These are phyloP conservation scores for Yamadazyma aaseri DNA, from an alignment of 1,139 yeast genomes.

Conservation along the genomic window DNA sequence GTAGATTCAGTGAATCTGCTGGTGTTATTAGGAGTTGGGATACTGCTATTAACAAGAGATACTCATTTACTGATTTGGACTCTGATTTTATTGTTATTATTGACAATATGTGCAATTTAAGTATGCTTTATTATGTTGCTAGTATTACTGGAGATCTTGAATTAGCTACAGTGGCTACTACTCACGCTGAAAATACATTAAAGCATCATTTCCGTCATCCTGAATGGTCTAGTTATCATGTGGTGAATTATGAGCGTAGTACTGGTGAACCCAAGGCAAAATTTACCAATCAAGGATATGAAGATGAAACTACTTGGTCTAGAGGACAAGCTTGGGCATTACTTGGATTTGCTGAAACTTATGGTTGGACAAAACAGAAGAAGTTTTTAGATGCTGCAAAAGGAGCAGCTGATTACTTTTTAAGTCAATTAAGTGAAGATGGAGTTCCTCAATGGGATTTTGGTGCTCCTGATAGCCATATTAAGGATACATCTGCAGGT, in stretches of 20 bases:
- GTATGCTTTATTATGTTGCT: slow-evolving; percentile 24
- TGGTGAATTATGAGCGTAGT: slow-evolving; percentile 20
- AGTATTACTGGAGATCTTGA: slow-evolving; percentile 21
- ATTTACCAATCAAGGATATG: slow-evolving; percentile 25
- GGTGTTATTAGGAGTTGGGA: slow-evolving; percentile 27
- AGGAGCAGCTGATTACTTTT: slow-evolving; percentile 18
- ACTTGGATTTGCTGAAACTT: slow-evolving; percentile 22
- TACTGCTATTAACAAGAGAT: slow-evolving; percentile 13
- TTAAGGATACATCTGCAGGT: slow-evolving; percentile 25
- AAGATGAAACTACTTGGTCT: slow-evolving; percentile 25
- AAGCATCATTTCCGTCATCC: slow-evolving; percentile 22
- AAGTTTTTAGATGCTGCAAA: slow-evolving; percentile 23
- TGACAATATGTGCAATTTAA: slow-evolving; percentile 29
- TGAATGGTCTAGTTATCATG: slow-evolving; percentile 24
- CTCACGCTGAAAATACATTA: slow-evolving; percentile 25
- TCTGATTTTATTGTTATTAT: slow-evolving; percentile 25
- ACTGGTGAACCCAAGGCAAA: slow-evolving; percentile 20
- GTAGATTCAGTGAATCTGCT: slow-evolving; percentile 20
- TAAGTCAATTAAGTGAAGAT: slow-evolving; percentile 19
- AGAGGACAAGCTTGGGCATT: slow-evolving; percentile 30
- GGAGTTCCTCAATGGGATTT: slow-evolving; percentile 30
- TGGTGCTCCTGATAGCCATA: slow-evolving; percentile 22
- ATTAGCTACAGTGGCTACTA: slow-evolving; percentile 23
- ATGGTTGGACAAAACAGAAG: slow-evolving; percentile 20
- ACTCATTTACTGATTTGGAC: slow-evolving; percentile 14